Evolutionary conservation across 148 eudicot species (phyloP).

Genomic region (Euryodendron excelsum): DNA sequence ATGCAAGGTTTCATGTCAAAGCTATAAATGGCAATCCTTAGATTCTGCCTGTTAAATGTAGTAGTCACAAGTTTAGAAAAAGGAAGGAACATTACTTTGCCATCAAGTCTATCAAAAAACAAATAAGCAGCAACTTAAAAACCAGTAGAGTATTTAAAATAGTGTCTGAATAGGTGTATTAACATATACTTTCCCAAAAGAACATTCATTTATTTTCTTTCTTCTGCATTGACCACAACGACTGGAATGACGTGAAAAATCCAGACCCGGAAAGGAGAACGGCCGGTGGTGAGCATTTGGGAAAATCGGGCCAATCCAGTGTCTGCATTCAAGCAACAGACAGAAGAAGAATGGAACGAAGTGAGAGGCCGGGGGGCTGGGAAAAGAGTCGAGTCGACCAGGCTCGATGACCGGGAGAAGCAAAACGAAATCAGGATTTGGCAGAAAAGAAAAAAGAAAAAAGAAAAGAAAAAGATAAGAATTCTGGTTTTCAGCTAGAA

Average conservation of each 20-base stretch:
- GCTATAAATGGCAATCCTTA: neutral
- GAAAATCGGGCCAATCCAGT: neutral
- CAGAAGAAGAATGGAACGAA: neutral
- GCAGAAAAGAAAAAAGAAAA: neutral
- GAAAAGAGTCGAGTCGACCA: neutral
- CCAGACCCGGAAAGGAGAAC: neutral
- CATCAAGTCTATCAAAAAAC: neutral
- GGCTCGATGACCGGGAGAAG: neutral
- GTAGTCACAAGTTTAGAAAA: neutral
- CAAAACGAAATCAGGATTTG: neutral
- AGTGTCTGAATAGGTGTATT: too few species aligned
- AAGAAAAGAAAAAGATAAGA: neutral
- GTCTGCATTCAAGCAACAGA: neutral
- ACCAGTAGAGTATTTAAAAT: neutral
- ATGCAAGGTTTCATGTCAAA: neutral
- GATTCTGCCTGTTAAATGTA: neutral
- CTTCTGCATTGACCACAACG: neutral
- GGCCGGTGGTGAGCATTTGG: neutral
- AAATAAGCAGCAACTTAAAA: neutral
- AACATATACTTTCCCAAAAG: too few species aligned
- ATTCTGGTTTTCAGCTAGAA: neutral
- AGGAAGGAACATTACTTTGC: neutral
- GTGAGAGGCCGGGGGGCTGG: neutral
- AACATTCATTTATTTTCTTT: neutral
- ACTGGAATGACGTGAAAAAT: neutral